Base-by-base conservation (phyloP, 257 asterid species). In the Ajuga chamaepitys region DNA sequence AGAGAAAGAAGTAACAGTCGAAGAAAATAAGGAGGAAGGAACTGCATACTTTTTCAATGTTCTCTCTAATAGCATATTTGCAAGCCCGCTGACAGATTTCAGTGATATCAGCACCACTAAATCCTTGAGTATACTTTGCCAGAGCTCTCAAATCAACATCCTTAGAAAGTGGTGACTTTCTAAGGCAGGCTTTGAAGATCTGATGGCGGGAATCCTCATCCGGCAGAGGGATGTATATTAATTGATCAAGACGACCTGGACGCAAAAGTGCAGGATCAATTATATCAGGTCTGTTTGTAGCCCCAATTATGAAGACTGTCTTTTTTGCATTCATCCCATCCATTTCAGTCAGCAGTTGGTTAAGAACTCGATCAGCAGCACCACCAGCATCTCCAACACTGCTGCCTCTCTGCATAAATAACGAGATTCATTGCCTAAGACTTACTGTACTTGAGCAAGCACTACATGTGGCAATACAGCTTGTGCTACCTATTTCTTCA, bases 331-430 rank as follows among this genome's bases (percentile, higher is more conserved):
- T 84, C 88, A 84, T 79, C 68, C 88, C 88, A 34, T 84, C 91
- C 88, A 85, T 85, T 66, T 85, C 86, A 7, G 88, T 85, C 35
- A 82, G 77, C 20, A 85, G 86, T 38, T 85, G 91, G 72, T 85
- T 85, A 13, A 85, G 82, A 41, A 85, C 91, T 18, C 91, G 70
- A 41, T 85, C 91, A 32, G 81, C 91, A 5, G 91, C 84, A 44
- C 91, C 91, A 21, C 91, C 88, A 7, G 80, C 91, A 74, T 82
- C 91, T n/a, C 91, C 88, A 12, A 30, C 74, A 59, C 84, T 82
- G 71, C 83, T 64, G 42, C 91, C 91, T 72, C 91, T 82, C 84
- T 80, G n/a, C n/a, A 79, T 56, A 70, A 42, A 53, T 51, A 28
- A 10, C 53, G 42, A 71, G 13, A 64, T 24, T 52, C 9, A n/a